Evolutionary conservation across 441 rosid genomes (phyloP), one percentile per base, ranked within the genome.

Genomic region (Arabidopsis lyrata): DNA sequence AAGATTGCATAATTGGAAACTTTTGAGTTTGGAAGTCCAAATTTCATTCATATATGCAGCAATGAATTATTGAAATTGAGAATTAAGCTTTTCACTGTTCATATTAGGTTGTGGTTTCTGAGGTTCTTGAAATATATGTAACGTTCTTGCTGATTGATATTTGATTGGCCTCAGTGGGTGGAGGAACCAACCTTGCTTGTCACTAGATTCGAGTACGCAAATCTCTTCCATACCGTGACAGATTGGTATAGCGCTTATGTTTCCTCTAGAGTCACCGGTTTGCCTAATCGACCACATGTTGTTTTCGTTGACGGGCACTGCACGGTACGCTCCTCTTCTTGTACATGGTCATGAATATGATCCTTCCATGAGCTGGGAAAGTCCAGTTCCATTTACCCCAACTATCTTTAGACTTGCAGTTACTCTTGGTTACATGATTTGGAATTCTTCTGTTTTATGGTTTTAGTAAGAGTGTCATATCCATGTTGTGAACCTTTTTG

Each of bases 191-290:
- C 91, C 0, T 82, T 92, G 67, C 82, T 92, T 12, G 76, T 90
- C 38, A 92, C 90, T 9, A 79, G 97, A 22, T 92, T 83, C 60
- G 97, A 95, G 86, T 95, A 92, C 68, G 99, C 99, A 20, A 95
- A 95, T 76, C 81, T 95, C 59, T 95, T 90, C 73, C 99, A 95
- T 75, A 95, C 99, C 0, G 69, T 90, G 41, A 95, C 99, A 0
- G 97, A 94, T 87, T 94, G 99, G 99, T 94, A 86, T 79, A 94
- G 91, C 41, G 91, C 97, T 0, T 92, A 94, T 66, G 90, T 89
- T 59, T 84, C 97, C 61, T 90, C 97, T 9, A 86, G 92, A 83
- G 91, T 92, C 61, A 92, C 97, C 1, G 91, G 87, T 66, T 81
- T 94, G 84, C 94, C 97, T 39, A 82, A 86, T 71, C 94, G 99